Base-by-base conservation (phyloP, 805 yeast genomes). In the Dipodascus albidus region DNA sequence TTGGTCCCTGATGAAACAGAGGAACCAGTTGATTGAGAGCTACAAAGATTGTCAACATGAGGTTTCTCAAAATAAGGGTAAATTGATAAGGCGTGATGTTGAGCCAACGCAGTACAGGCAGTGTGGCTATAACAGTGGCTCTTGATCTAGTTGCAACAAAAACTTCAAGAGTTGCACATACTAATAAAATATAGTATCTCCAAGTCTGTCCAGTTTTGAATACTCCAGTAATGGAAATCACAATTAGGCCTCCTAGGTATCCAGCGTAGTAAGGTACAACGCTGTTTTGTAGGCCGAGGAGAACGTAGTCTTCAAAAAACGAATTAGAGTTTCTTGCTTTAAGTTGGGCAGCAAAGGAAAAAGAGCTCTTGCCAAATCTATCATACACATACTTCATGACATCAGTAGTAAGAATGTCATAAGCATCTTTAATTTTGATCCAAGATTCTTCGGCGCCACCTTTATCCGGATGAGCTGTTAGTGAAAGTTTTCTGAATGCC, bases 301-400 rank as follows among this genome's bases (percentile, higher is more conserved):
- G 15, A n/a, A 58, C 47, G 2, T 53, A 35, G 19, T 54, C 52
- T 27, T 23, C 24, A 41, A 33, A 41, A 20, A 50, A 47, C 50
- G n/a, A 8, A n/a, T 8, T 49, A 6, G 38, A 22, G 23, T 20
- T 20, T 11, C 6, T 50, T 4, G 47, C 27, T 9, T 50, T 31
- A 6, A 42, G 21, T 48, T 21, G n/a, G 3, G 38, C 41, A 41
- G 52, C 53, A 41, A 44, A 54, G 21, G 48, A 33, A 27, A 35
- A 19, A 14, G 50, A 53, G 33, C 19, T 35, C n/a, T 21, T 38
- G 68, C 97, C 97, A 63, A 81, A 87, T 57, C 82, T 79, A 69
- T 90, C 96, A 65, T 90, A 91, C 2, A 82, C 65, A 48, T 82
- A 87, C 75, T 96, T 81, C 71, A 83, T 82, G 60, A 82, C 81